A percentile compares a stretch with the other conserved stretches of the same genome.
These are phyloP conservation scores for Rubia tinctorum DNA, from an alignment of 305 asterid genomes.

Conservation along the genomic window DNA sequence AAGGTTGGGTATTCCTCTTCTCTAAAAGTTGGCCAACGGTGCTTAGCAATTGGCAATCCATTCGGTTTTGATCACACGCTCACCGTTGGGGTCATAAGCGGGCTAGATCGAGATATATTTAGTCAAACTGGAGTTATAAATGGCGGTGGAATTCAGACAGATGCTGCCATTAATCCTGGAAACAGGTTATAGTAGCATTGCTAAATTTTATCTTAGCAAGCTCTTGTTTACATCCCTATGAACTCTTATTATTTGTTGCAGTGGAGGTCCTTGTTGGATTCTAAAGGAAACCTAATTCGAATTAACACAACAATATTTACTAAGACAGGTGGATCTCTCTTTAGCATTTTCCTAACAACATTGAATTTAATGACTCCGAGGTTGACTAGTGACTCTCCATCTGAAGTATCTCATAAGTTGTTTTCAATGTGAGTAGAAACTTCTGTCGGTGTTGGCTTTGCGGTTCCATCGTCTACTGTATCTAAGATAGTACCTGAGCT, in stretches of 20 bases:
- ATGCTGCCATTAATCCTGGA: slow-evolving; percentile 99
- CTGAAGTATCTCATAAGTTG: slow-evolving; percentile 1
- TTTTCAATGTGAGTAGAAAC: slow-evolving; percentile 51
- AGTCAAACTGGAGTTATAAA: slow-evolving; percentile 97
- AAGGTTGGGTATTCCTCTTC: slow-evolving; percentile 78
- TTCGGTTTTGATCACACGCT: slow-evolving; percentile 99
- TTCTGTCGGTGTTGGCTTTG: slow-evolving; percentile 97
- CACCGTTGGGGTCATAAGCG: slow-evolving; percentile 95
- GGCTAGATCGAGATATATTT: slow-evolving; percentile 88
- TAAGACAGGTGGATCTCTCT: slow-evolving; percentile 61
- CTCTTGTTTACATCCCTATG: slow-evolving; percentile 3
- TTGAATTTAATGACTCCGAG: not conserved
- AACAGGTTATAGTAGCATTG: slow-evolving; percentile 56
- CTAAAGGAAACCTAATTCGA: slow-evolving; percentile 86
- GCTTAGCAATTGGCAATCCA: slow-evolving; percentile 97
- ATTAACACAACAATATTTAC: slow-evolving; percentile 96
- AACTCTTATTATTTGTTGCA: slow-evolving; percentile 30
- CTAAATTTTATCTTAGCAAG: not conserved
- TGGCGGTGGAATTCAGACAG: slow-evolving; percentile 98
- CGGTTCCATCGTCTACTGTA: slow-evolving; percentile 92
- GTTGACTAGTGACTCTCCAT: not conserved
- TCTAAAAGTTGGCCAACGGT: slow-evolving; percentile 88
- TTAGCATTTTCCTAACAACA: slow-evolving; percentile 3
- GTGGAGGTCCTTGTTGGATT: slow-evolving; percentile 98
- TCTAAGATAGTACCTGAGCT: slow-evolving; percentile 91